These are phyloP conservation scores for Magnolia kwangsiensis DNA, from an alignment of 164 flowering plant genomes.

Conservation along the genomic window DNA sequence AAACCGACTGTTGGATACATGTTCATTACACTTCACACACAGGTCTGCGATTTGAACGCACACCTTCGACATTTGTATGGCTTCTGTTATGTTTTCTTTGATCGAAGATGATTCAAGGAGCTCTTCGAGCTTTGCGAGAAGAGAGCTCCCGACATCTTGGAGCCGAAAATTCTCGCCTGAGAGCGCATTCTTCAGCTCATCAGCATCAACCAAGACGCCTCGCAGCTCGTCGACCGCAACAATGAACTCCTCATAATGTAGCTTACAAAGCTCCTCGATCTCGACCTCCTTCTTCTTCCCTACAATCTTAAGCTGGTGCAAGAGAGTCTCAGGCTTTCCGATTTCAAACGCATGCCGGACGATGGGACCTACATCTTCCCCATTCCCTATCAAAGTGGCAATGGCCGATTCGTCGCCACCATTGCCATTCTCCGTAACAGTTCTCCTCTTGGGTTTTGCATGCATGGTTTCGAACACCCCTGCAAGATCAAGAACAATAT, in stretches of 20 bases:
- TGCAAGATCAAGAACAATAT: neutral
- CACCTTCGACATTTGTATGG: conserved; percentile 60
- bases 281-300: conserved; percentile 86
- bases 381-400: conserved; percentile 66
- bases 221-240: conserved; percentile 93
- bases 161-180: conserved; percentile 64
- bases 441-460: conserved; percentile 60
- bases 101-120: conserved; percentile 69
- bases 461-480: conserved; percentile 34
- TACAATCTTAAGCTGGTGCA: conserved; percentile 68
- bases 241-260: conserved; percentile 91
- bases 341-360: conserved; percentile 81
- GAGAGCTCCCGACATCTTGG: conserved; percentile 72
- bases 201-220: conserved; percentile 88
- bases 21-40: conserved; percentile 68
- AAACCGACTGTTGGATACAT: conserved; percentile 65
- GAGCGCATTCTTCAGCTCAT: conserved; percentile 78
- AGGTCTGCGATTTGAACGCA: conserved; percentile 64
- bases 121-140: conserved; percentile 71
- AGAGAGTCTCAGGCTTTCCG: conserved; percentile 71
- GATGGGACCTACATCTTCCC: conserved; percentile 78
- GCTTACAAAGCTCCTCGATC: conserved; percentile 90
- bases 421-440: conserved; percentile 66
- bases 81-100: conserved; percentile 70
- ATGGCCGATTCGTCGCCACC: conserved; percentile 69